A percentile compares a stretch with the other conserved stretches of the same genome.
phyloP scores from a whole-genome alignment of 495 filamentous ascomycete species.

The Tuber umbilicatum region DNA sequence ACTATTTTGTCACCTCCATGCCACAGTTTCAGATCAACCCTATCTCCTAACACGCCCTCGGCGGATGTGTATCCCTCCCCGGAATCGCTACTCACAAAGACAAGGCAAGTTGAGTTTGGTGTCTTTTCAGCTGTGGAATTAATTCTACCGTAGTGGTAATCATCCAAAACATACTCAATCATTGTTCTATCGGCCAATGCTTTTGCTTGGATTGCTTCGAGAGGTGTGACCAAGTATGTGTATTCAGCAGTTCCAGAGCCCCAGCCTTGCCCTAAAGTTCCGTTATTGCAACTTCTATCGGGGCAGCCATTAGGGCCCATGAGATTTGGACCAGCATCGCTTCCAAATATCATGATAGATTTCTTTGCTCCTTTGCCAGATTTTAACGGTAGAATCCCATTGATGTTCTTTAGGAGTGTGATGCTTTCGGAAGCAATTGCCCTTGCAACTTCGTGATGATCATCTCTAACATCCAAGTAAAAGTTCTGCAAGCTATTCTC shows the following conservation, averaged over 20 bases:
- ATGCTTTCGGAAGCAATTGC: conserved; percentile 76
- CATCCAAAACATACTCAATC: conserved; percentile 8
- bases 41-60: conserved; percentile 65
- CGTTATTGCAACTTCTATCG: conserved; percentile 66
- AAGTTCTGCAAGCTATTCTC: conserved; percentile 7
- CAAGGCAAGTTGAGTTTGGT: conserved; percentile 60
- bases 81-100: conserved; percentile 58
- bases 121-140: conserved; percentile 8
- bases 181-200: conserved; percentile 48
- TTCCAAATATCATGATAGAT: conserved; percentile 73
- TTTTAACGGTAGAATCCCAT: conserved; percentile 36
- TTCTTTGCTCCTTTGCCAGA: conserved; percentile 51
- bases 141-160: background rate
- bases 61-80: conserved; percentile 58
- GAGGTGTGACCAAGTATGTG: conserved; percentile 76
- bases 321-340: conserved; percentile 68
- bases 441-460: conserved; percentile 64
- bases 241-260: conserved; percentile 85
- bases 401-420: conserved; percentile 55
- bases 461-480: conserved; percentile 43
- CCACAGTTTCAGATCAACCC: conserved; percentile 72
- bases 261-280: conserved; percentile 82
- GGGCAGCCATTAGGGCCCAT: conserved; percentile 49
- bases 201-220: conserved; percentile 72
- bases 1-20: conserved; percentile 72